Conservation (phyloP, 1,284 basidiomycete species). For the Papiliotrema nemorosa region DNA sequence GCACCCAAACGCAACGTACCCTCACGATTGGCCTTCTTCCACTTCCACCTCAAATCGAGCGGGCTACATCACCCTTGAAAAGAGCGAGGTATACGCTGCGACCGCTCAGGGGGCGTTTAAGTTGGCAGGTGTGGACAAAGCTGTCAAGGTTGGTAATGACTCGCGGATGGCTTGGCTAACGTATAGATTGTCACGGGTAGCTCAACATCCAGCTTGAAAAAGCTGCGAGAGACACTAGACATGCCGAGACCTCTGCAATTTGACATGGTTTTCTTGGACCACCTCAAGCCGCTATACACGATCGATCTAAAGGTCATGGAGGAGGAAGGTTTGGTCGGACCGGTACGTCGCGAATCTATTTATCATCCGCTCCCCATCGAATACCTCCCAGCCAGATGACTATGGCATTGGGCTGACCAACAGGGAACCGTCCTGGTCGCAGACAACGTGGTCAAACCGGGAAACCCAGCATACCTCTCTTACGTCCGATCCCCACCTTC, state of each 20-base stretch:
- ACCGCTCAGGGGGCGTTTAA: slow-evolving; percentile 33
- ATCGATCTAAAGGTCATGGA: slow-evolving; percentile 41
- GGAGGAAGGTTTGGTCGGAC: slow-evolving; percentile 37
- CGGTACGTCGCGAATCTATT: too few relatives aligned
- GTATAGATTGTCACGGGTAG: slow-evolving; percentile 30
- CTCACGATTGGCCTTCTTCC: slow-evolving; percentile 21
- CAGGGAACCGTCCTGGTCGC: slow-evolving; percentile 38
- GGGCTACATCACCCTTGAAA: slow-evolving; percentile 41
- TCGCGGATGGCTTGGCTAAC: not conserved
- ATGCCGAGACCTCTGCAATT: slow-evolving; percentile 31
- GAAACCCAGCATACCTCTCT: slow-evolving; percentile 40
- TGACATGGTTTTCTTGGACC: slow-evolving; percentile 43
- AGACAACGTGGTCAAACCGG: slow-evolving; percentile 43
- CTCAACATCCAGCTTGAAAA: slow-evolving; percentile 29
- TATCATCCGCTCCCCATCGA: too few relatives aligned
- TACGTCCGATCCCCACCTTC: slow-evolving; percentile 34
- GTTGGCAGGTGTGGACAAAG: slow-evolving; percentile 32
- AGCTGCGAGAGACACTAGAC: slow-evolving; percentile 28
- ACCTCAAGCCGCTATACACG: slow-evolving; percentile 41
- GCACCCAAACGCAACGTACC: slow-evolving; percentile 27
- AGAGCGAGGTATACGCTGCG: slow-evolving; percentile 33
- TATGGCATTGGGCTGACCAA: not conserved
- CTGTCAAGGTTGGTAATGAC: slow-evolving; percentile 29
- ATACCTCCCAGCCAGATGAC: too few relatives aligned
- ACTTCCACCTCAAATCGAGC: slow-evolving; percentile 23